Conservation (phyloP, 768 basidiomycete species). For the Hypholoma sublateritium region DNA sequence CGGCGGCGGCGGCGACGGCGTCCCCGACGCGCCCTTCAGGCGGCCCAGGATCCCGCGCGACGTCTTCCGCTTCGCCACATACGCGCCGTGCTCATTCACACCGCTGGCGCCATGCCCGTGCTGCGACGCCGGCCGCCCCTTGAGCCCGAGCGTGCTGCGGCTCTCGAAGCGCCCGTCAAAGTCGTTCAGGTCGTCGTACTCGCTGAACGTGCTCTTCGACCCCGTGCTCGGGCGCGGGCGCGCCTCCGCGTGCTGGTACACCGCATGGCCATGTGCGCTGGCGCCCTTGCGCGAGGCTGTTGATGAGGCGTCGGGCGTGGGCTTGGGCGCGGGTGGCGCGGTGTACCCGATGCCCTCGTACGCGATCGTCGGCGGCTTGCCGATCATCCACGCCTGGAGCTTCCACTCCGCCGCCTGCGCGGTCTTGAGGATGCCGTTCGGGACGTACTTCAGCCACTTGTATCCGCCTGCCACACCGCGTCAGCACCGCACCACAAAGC, state of each 20-base stretch:
- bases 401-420: conserved; percentile 98
- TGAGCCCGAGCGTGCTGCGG: conserved; percentile 65
- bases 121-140: conserved; percentile 22
- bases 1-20: conserved; percentile 40
- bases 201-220: conserved; percentile 71
- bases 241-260: conserved; percentile 36
- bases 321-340: conserved; percentile 33
- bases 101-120: conserved; percentile 25
- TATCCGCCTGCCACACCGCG: conserved; percentile 60
- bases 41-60: conserved; percentile 70
- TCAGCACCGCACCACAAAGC: no score
- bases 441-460: conserved; percentile 97
- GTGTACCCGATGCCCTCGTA: conserved; percentile 88
- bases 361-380: conserved; percentile 85
- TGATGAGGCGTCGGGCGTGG: conserved; percentile 23
- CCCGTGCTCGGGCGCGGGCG: conserved; percentile 68
- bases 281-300: conserved; percentile 22
- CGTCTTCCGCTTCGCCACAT: conserved; percentile 48
- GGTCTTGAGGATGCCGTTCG: conserved; percentile 88
- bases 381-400: conserved; percentile 95
- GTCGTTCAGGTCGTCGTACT: conserved; percentile 85
- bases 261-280: conserved; percentile 25
- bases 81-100: conserved; percentile 21
- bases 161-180: conserved; percentile 88
- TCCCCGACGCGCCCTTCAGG: conserved; percentile 48